Conservation (phyloP, 352 stramenopile species). For the Phytophthora macrochlamydospora region DNA sequence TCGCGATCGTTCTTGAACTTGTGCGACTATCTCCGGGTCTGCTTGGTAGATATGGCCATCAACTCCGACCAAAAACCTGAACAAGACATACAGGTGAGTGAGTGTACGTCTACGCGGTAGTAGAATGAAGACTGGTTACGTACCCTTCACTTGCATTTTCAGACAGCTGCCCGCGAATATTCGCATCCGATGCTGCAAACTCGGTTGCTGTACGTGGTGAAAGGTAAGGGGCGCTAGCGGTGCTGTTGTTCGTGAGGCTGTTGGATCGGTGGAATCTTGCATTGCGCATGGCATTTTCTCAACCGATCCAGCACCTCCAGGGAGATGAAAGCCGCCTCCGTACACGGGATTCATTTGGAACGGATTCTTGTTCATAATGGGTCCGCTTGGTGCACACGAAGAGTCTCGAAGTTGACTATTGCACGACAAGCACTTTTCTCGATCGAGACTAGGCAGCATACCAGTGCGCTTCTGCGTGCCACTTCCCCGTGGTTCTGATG, state of each 20-base stretch:
- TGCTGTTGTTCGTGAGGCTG: constrained; percentile 49
- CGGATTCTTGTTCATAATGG: constrained; percentile 65
- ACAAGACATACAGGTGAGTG: constrained; percentile 17
- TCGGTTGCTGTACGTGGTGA: constrained; percentile 29
- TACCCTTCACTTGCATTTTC: constrained; percentile 78
- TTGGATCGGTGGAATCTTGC: constrained; percentile 6
- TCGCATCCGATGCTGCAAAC: constrained; percentile 14
- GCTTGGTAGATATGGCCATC: constrained; percentile 85
- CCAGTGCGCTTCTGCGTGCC: constrained; percentile 50
- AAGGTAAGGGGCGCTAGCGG: constrained; percentile 44
- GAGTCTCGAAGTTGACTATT: constrained; percentile 71
- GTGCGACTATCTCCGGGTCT: constrained; percentile 61
- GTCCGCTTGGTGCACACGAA: constrained; percentile 15
- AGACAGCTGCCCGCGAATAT: constrained; percentile 28
- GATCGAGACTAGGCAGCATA: constrained; percentile 76
- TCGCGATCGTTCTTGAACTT: constrained; percentile 52
- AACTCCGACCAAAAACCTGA: constrained; percentile 78
- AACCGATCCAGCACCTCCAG: constrained; percentile 34
- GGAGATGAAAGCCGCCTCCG: constrained; percentile 74
- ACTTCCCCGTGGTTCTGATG: constrained; percentile 14
- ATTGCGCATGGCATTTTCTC: constrained; percentile 46
- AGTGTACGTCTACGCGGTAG: neutral
- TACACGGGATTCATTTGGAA: constrained; percentile 70
- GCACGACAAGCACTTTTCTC: constrained; percentile 79
- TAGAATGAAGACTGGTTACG: constrained; percentile 1